A percentile compares a stretch with the other conserved stretches of the same genome.
These are phyloP conservation scores for Pseudopyricularia javanii DNA, from an alignment of 2,329 filamentous ascomycete species.

Conservation along the genomic window DNA sequence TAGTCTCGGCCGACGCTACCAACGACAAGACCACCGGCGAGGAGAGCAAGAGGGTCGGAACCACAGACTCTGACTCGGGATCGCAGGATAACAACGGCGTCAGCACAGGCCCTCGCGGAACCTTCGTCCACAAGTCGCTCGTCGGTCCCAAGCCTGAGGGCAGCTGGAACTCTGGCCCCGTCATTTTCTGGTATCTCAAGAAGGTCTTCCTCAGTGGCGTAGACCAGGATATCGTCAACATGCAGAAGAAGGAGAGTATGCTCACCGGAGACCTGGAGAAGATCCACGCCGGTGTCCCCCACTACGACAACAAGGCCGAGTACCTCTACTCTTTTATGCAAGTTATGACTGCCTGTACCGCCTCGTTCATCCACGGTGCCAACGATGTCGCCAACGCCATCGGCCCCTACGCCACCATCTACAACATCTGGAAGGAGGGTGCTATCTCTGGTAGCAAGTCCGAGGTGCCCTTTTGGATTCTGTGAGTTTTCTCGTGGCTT, in stretches of 20 bases:
- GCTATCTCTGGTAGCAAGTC: conserved; percentile 26
- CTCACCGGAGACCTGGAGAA: conserved; percentile 24
- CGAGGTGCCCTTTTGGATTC: conserved; percentile 26
- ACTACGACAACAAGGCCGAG: conserved; percentile 54
- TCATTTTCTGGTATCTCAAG: not conserved
- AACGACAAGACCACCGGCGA: not conserved
- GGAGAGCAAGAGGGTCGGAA: no score
- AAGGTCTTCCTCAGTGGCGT: conserved; percentile 1
- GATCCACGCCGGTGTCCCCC: conserved; percentile 43
- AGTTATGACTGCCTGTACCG: conserved; percentile 56
- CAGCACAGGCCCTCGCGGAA: conserved; percentile 1
- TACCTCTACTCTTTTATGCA: conserved; percentile 57
- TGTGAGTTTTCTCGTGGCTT: conserved; percentile 20
- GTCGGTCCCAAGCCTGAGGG: not conserved
- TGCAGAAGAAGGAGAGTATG: conserved; percentile 16
- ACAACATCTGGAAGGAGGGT: conserved; percentile 43
- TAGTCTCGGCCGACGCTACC: conserved; percentile 5
- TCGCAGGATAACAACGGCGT: conserved; percentile 13
- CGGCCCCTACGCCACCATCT: conserved; percentile 52
- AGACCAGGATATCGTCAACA: no score
- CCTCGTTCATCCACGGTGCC: conserved; percentile 61
- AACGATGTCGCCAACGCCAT: conserved; percentile 54
- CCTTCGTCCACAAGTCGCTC: not conserved
- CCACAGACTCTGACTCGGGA: conserved; percentile 2
- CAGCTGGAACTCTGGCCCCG: not conserved